Base-by-base conservation (phyloP, 2,329 filamentous ascomycete genomes). In the Verticillium zaregamsianum region DNA sequence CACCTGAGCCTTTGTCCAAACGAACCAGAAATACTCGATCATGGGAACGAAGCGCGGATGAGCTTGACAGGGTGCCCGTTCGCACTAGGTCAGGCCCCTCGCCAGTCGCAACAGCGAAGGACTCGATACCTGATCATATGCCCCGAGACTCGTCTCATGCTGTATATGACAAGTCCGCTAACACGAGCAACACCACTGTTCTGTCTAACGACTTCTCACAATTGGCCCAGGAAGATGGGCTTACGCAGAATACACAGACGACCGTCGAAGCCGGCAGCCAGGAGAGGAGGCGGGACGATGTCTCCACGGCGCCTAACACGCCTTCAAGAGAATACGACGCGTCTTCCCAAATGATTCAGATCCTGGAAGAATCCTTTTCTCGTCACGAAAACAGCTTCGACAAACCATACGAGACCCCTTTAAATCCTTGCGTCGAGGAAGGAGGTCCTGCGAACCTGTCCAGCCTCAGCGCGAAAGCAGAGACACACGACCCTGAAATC, bases 161-260 rank as follows among this genome's bases (percentile, higher is more conserved):
- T 9, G 23, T 49, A 3, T 25, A 17, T 14, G 15, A 33, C 11
- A 14, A 11, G 4, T 58, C 56, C 14, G 56, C 37, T 11, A 45
- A 45, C 12, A 58, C 37, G 14, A 58, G 56, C 25, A 58, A 23
- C 7, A 28, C 35, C 9, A 58, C 56, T 7, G 2, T 45, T 3
- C 11, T 31, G 8, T 40, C 56, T 55, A 71, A 66, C 3, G 67
- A 45, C 14, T 68, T 67, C 7, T 45, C 52, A 23, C 8, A 37
- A 11, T 45, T 54, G 8, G 63, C 23, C 5, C 62, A 64, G 23
- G 58, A 64, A 6, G 66, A 63, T 17, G 35, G 31, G 9, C 8
- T 5, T 17, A 1, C 25, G 4, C 37, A 33, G 4, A 23, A 28
- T 15, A 58, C 17, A 23, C 56, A 58, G 35, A 15, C 56, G 12